Conservation (phyloP, 768 basidiomycete genomes). For the Kwoniella sp. region DNA sequence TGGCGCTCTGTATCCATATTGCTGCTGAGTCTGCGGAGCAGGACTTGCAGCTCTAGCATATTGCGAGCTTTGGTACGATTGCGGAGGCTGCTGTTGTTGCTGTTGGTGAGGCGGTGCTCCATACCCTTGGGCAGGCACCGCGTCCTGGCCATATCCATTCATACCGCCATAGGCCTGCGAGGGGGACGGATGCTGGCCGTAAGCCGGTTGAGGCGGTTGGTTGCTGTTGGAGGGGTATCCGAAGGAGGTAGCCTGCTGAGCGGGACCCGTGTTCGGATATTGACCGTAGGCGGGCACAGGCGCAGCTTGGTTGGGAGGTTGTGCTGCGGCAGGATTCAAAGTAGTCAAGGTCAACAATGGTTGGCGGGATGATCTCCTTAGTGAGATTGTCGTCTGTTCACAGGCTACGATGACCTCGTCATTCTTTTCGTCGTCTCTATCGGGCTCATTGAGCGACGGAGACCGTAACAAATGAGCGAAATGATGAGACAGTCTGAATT, state of each 20-base stretch:
- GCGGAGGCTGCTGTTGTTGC: conserved; percentile 12
- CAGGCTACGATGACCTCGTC: no score
- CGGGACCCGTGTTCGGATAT: conserved; percentile 15
- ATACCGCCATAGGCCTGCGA: conserved; percentile 6
- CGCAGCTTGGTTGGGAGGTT: conserved; percentile 16
- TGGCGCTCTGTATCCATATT: conserved; percentile 14
- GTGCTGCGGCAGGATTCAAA: conserved; percentile 1
- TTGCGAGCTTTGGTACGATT: conserved; percentile 11
- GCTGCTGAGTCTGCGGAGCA: conserved; percentile 32
- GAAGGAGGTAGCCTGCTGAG: conserved; percentile 25
- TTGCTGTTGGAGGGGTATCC: conserved; percentile 17
- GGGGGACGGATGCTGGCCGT: conserved; percentile 21
- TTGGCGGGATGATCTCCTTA: no score
- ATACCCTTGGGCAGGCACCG: neutral
- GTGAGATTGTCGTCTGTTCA: no score
- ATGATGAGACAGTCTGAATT: neutral
- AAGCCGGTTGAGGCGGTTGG: conserved; percentile 37
- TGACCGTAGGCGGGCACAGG: conserved; percentile 18
- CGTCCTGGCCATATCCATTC: neutral
- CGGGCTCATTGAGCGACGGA: no score
- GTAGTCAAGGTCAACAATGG: no score
- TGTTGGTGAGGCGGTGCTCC: neutral
- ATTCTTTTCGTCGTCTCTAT: no score
- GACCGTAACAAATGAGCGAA: no score
- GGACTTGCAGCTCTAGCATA: conserved; percentile 40